Evolutionary conservation across 1,139 yeast genomes (phyloP), one percentile per base, ranked within the genome.

Genomic region (Pichia sp.): DNA sequence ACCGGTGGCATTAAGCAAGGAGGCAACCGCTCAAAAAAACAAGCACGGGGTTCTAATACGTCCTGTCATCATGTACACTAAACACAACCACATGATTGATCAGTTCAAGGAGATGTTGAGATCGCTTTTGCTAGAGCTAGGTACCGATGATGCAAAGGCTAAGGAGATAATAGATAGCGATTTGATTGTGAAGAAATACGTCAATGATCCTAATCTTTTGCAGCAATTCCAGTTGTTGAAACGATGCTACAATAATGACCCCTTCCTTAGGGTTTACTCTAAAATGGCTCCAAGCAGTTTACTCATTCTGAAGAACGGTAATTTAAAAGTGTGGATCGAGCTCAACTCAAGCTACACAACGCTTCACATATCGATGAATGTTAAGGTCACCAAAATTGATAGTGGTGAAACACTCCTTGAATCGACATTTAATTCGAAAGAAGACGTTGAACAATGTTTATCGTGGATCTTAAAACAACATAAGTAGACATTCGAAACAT

Each of bases 51-150:
- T 84, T 1, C 69, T 81, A 53, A 74, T 67, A 4, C 71, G 88
- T 50, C 93, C 95, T 0, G 68, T 87, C 43, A 74, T 87, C 34
- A 90, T 91, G 2, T 85, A 83, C 61, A 77, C 84, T 55, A 79
- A 83, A 55, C 95, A 87, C 63, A 83, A 83, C 60, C 70, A 76
- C 51, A 73, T 79, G 48, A 67, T 84, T 43, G 67, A 70, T 43
- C 72, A 77, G 42, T 71, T 83, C 58, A 61, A 70, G 14, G 71
- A 73, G 41, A 71, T 83, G 3, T 63, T 84, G 14, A n/a, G n/a
- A 7, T 33, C 38, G 5, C 20, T 53, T 12, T 29, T 55, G 1
- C 14, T 53, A 6, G 56, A 50, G n/a, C 12, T 38, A 12, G 53
- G 53, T 1, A 14, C 36, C 4, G 44, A 30, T 29, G 53, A 51